Conservation (phyloP, 805 yeast genomes). For the Sugiyamaella valdiviana region DNA sequence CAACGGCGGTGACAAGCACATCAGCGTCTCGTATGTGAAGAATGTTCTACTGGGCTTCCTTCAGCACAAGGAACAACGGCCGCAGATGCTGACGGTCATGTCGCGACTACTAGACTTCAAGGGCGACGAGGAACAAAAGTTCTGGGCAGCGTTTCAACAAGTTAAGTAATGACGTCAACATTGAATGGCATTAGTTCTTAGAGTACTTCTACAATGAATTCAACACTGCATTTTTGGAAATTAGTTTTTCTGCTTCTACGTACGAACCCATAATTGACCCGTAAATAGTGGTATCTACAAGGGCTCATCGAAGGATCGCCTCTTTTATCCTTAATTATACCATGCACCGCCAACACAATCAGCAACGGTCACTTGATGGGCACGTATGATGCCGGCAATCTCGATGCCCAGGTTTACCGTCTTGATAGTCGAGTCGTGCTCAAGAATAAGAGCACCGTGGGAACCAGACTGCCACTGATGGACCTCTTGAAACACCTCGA, state of each 20-base stretch:
- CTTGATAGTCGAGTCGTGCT: constrained; percentile 67
- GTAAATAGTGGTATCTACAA: not conserved
- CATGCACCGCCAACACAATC: constrained; percentile 59
- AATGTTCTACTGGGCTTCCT: constrained; percentile 87
- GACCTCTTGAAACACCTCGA: constrained; percentile 52
- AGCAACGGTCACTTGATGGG: constrained; percentile 67
- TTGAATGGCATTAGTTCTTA: too few relatives aligned
- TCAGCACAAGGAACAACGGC: constrained; percentile 89
- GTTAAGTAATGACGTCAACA: too few relatives aligned
- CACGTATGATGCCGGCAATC: constrained; percentile 49
- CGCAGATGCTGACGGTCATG: constrained; percentile 76
- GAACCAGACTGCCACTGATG: constrained; percentile 41
- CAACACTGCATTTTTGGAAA: too few relatives aligned
- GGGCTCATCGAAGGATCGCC: too few relatives aligned
- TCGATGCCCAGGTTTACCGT: constrained; percentile 68
- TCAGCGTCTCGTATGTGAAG: constrained; percentile 70
- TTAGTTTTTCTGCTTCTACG: not conserved
- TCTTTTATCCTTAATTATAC: constrained; percentile 17
- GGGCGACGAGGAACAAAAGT: constrained; percentile 65
- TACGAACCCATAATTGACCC: not conserved
- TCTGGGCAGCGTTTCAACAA: constrained; percentile 47
- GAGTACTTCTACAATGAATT: too few relatives aligned
- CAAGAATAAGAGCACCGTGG: constrained; percentile 62
- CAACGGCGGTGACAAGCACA: constrained; percentile 21
- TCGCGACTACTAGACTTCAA: constrained; percentile 65